phyloP scores from a whole-genome alignment of 192 early-diverging fungal genomes.

The Neocallimastix lanati region DNA sequence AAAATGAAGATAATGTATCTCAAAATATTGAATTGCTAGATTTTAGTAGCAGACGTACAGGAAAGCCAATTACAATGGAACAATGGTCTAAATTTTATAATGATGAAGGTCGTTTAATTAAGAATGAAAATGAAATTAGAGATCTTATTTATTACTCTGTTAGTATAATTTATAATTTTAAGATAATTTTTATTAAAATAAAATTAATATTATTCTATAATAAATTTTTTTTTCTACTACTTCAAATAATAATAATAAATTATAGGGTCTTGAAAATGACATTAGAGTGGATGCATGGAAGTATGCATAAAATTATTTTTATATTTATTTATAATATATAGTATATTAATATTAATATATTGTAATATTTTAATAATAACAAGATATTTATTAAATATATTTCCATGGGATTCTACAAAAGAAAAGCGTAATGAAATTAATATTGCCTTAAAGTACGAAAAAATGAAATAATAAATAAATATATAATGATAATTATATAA shows the following conservation, averaged over 20 bases:
- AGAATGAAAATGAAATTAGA: slow-evolving; percentile 25
- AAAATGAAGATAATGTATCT: no score
- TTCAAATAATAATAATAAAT: no score
- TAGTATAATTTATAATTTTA: not conserved
- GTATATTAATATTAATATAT: no score
- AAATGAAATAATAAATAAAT: not conserved
- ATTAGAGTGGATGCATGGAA: slow-evolving; percentile 75
- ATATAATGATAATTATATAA: no score
- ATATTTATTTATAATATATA: not conserved
- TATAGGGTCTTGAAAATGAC: slow-evolving; percentile 57
- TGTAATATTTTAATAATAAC: no score
- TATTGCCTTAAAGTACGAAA: slow-evolving; percentile 22
- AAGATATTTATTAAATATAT: slow-evolving; percentile 51
- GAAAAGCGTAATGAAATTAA: slow-evolving; percentile 41
- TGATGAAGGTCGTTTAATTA: slow-evolving; percentile 18
- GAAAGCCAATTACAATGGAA: slow-evolving; percentile 45
- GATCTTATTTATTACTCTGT: slow-evolving; percentile 43
- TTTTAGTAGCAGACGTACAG: slow-evolving; percentile 5
- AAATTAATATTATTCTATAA: no score
- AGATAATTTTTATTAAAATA: no score
- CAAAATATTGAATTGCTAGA: not conserved
- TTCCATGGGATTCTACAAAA: slow-evolving; percentile 64
- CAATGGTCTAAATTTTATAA: slow-evolving; percentile 50
- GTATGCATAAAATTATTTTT: slow-evolving; percentile 18
- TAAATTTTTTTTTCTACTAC: no score